Conservation (phyloP, 352 stramenopile species). For the Bremia lactucae region DNA sequence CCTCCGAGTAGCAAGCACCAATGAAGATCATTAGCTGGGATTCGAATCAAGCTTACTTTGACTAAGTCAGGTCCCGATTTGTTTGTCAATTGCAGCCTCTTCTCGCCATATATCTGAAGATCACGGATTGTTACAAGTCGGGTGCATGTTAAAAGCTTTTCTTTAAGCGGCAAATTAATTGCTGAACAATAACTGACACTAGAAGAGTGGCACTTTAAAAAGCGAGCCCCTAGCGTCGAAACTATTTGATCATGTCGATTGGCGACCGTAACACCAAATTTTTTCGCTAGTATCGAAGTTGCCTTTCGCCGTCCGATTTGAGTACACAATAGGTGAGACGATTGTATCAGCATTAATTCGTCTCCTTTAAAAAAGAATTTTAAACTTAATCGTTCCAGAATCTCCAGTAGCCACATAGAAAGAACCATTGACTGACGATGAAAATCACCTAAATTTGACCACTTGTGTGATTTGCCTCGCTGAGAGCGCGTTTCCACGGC, state of each 20-base stretch:
- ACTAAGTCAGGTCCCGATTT: not conserved
- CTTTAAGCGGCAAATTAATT: slow-evolving; percentile 5
- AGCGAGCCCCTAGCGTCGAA: slow-evolving; percentile 28
- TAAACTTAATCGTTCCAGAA: slow-evolving; percentile 23
- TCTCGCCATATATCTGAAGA: slow-evolving; percentile 10
- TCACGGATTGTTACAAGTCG: slow-evolving; percentile 17
- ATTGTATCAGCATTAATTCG: not conserved
- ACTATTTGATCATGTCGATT: not conserved
- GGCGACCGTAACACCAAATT: slow-evolving; percentile 1
- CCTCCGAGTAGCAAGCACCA: slow-evolving; percentile 30
- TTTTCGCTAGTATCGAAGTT: slow-evolving; percentile 16
- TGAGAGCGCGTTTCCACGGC: slow-evolving; percentile 2
- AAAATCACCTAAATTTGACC: slow-evolving; percentile 20
- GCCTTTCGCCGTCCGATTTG: slow-evolving; percentile 19
- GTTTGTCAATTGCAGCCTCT: slow-evolving; percentile 2
- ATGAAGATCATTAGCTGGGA: slow-evolving; percentile 14
- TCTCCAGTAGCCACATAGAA: slow-evolving; percentile 27
- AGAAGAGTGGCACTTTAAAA: slow-evolving; percentile 23
- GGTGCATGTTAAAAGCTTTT: slow-evolving; percentile 8
- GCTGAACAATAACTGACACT: slow-evolving; percentile 7
- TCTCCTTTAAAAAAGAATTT: slow-evolving; percentile 33
- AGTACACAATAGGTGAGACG: slow-evolving; percentile 13
- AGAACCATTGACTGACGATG: slow-evolving; percentile 17
- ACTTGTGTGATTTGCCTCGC: slow-evolving; percentile 9
- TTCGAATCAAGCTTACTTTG: slow-evolving; percentile 6